Conservation (phyloP, 768 basidiomycete genomes). For the Agaricus blazei region DNA sequence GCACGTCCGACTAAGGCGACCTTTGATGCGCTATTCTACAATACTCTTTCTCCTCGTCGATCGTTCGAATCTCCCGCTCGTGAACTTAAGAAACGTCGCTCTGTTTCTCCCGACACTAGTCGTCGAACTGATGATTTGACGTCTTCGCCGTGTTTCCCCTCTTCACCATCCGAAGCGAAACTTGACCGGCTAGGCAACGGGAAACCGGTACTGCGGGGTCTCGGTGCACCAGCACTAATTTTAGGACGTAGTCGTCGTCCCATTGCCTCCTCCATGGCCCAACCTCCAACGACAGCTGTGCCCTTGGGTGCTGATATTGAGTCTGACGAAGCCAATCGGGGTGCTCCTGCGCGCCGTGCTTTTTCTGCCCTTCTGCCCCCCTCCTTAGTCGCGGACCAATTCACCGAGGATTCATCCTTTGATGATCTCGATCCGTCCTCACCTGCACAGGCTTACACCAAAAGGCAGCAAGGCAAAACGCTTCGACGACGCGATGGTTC, state of each 20-base stretch:
- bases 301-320: slow-evolving; percentile 24
- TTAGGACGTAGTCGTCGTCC: slow-evolving; percentile 63
- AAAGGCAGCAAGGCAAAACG: slow-evolving; percentile 72
- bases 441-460: slow-evolving; percentile 76
- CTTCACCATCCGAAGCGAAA: slow-evolving; percentile 47
- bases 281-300: slow-evolving; percentile 41
- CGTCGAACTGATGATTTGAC: slow-evolving; percentile 30
- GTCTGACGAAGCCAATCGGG: slow-evolving; percentile 24
- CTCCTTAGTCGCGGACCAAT: slow-evolving; percentile 37
- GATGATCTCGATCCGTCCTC: slow-evolving; percentile 71
- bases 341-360: slow-evolving; percentile 56
- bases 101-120: slow-evolving; percentile 48
- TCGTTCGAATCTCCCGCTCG: slow-evolving; percentile 42
- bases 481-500: slow-evolving; percentile 78
- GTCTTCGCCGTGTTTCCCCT: slow-evolving; percentile 46
- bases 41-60: slow-evolving; percentile 44
- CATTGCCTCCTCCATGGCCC: slow-evolving; percentile 58
- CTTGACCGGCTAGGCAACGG: slow-evolving; percentile 42
- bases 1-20: slow-evolving; percentile 46
- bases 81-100: slow-evolving; percentile 48
- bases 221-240: slow-evolving; percentile 49
- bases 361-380: slow-evolving; percentile 73
- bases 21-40: slow-evolving; percentile 62
- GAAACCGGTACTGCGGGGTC: slow-evolving; percentile 47
- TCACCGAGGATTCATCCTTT: slow-evolving; percentile 55